These are phyloP conservation scores for Sporothrix inflata DNA, from an alignment of 2,329 filamentous ascomycete genomes.

Conservation along the genomic window DNA sequence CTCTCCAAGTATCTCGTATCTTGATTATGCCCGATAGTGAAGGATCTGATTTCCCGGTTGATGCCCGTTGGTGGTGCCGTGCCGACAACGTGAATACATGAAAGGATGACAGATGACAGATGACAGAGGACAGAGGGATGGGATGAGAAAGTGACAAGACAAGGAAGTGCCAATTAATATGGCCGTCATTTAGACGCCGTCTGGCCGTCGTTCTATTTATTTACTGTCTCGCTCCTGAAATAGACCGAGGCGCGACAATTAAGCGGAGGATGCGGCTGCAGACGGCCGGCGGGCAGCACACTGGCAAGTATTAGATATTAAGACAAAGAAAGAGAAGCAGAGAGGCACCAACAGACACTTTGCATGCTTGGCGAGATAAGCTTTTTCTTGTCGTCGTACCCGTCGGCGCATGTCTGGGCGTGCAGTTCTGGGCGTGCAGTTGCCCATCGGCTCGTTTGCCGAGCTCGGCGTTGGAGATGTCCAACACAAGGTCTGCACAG, in stretches of 20 bases:
- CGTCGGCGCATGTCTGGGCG: background rate
- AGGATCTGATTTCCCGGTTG: background rate
- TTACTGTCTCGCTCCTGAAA: background rate
- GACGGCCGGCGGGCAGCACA: background rate
- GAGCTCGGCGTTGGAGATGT: background rate
- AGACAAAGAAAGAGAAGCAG: background rate
- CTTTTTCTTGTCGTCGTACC: background rate
- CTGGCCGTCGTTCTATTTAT: too few species aligned
- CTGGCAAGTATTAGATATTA: too few species aligned
- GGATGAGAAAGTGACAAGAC: background rate
- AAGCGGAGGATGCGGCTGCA: constrained; percentile 19
- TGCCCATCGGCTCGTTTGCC: background rate
- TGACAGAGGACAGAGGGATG: background rate
- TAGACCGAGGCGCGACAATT: background rate
- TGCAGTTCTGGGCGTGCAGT: background rate
- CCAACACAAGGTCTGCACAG: background rate
- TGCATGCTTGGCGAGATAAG: background rate
- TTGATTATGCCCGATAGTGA: background rate
- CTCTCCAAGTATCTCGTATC: background rate
- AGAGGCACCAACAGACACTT: background rate
- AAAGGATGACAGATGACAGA: background rate
- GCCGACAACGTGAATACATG: background rate
- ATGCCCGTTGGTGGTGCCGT: background rate
- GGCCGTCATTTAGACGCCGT: background rate
- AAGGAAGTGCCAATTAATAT: constrained; percentile 4